Evolutionary conservation across 2,329 filamentous ascomycete species (phyloP).

Genomic region (Colletotrichum graminicola): DNA sequence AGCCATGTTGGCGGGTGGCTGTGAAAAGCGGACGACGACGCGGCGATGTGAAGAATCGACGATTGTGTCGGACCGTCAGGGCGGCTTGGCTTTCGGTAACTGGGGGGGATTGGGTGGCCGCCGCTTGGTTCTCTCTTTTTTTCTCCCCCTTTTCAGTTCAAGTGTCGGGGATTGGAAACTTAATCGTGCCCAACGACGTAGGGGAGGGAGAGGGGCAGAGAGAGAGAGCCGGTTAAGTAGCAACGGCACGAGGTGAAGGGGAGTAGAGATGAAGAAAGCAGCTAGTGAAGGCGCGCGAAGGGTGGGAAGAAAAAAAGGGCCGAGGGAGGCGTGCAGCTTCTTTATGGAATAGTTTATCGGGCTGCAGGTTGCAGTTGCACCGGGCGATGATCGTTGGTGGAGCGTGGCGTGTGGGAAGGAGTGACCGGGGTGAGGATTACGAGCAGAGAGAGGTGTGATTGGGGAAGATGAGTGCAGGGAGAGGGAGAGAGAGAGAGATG

Average conservation of each 20-base stretch:
- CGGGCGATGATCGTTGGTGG: constrained; percentile 39
- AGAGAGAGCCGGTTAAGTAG: not conserved
- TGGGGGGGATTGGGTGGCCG: not conserved
- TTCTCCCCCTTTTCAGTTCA: not conserved
- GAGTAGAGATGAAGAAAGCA: not conserved
- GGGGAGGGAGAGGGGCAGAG: not conserved
- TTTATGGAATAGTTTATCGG: constrained; percentile 40
- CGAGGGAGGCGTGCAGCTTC: constrained; percentile 15
- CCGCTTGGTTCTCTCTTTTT: constrained; percentile 10
- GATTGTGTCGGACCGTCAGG: not conserved
- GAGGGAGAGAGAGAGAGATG: not conserved
- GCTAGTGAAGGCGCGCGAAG: not conserved
- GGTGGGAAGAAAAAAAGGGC: constrained; percentile 2
- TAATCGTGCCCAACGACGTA: constrained; percentile 29
- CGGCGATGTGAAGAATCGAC: not conserved
- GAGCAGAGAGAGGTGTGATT: not conserved
- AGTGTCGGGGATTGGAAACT: constrained; percentile 33
- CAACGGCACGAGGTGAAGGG: not conserved
- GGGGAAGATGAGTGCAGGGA: constrained; percentile 1
- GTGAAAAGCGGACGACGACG: constrained; percentile 1
- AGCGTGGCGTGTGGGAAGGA: constrained; percentile 21
- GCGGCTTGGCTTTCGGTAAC: not conserved
- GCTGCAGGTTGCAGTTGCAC: constrained; percentile 40
- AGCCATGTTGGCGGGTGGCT: constrained; percentile 26
- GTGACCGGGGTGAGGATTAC: not conserved